phyloP scores from a whole-genome alignment of 2,329 filamentous ascomycete species.

The Dothistroma septosporum region DNA sequence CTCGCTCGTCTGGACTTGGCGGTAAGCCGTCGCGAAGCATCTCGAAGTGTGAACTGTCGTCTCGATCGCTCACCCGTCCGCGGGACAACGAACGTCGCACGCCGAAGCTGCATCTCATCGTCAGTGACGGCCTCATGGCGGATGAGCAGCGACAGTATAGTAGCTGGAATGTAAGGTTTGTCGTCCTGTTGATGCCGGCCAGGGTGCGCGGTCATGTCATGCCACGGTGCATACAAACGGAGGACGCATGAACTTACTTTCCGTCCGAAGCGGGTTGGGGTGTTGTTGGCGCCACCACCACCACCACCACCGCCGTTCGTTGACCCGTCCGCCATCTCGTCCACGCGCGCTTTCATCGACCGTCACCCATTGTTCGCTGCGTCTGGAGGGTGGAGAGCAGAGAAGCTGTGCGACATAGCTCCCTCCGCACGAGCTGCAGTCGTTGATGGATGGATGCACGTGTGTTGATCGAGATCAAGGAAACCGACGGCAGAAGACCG shows the following conservation, averaged over 20 bases:
- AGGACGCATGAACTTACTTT: background rate
- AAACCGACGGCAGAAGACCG: background rate
- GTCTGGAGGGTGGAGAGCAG: background rate
- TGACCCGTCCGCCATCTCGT: background rate
- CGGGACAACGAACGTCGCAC: slow-evolving; percentile 83
- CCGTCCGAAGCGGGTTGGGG: background rate
- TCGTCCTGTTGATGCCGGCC: background rate
- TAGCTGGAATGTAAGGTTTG: background rate
- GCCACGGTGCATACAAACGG: background rate
- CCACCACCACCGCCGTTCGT: background rate
- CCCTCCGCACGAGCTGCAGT: background rate
- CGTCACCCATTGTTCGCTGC: background rate
- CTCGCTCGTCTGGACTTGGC: slow-evolving; percentile 16
- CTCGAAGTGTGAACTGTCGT: slow-evolving; percentile 72
- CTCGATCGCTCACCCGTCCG: slow-evolving; percentile 79
- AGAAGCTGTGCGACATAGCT: background rate
- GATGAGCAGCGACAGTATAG: background rate
- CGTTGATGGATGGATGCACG: background rate
- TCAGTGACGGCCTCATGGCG: slow-evolving; percentile 1
- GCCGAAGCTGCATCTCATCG: slow-evolving; percentile 51
- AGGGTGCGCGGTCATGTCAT: background rate
- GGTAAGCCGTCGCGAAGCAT: slow-evolving; percentile 32
- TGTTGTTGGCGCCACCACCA: background rate
- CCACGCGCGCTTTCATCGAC: background rate
- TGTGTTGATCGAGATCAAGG: background rate